Evolutionary conservation across 257 asterid genomes (phyloP), one percentile per base, ranked within the genome.

Genomic region (Rubia yunnanensis): DNA sequence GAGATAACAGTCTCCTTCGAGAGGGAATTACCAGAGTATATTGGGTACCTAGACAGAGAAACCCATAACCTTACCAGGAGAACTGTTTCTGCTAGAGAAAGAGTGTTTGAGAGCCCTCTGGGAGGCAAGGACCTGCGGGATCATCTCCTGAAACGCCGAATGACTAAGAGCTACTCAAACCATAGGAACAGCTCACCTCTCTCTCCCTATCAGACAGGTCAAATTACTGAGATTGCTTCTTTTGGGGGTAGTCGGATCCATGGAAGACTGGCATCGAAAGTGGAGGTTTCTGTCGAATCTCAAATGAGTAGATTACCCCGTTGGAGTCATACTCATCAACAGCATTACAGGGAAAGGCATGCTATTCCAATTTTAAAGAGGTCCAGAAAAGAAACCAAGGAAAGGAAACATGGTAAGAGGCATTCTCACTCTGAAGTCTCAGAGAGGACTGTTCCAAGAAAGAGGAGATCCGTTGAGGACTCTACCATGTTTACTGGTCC

Each of bases 201-300:
- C 67, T 60, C 69, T 39, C 44, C 81, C 28, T 17, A 54, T 35
- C 70, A 49, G 24, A 69, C 10, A 52, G 70, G 63, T 60, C 75
- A 64, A 32, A 15, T 64, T 58, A 55, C 60, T 11, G 72, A 72
- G 49, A 62, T 59, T 63, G 60, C 56, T 64, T 65, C 22, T 11
- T 22, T 18, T 38, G 68, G 56, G 41, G 57, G 44, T 54, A 49
- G 70, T 30, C 52, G 7, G 65, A 39, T 62, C 48, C 75, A 31
- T 59, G 68, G 70, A 65, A 73, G 84, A 76, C 49, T 69, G 67
- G 69, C 65, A 49, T 73, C 75, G n/a, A 62, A 65, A 63, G 71
- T 73, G 63, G 79, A 76, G 54, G 70, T 50, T 3, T 39, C 48
- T 31, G 57, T 30, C 65, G 70, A 64, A 60, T 72, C 81, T 1